Conservation (phyloP, 148 eudicot species). For the Tetragonia tetragonoides region DNA sequence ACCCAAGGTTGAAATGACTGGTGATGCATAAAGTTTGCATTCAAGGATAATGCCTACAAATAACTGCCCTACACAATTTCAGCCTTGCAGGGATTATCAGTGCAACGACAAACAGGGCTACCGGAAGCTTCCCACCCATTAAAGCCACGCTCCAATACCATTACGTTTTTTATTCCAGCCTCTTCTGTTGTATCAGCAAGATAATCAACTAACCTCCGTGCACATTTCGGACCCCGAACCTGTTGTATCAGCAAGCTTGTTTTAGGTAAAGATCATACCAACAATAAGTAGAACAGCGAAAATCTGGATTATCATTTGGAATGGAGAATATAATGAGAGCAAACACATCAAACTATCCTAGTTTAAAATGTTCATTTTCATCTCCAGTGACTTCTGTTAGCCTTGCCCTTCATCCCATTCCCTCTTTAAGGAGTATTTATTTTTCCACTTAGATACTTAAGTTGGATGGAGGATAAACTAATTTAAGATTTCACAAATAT, state of each 20-base stretch:
- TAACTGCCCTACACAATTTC: conserved; percentile 24
- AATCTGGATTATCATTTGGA: background rate
- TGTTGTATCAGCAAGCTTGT: conserved; percentile 23
- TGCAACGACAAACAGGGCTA: conserved; percentile 86
- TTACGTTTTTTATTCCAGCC: conserved; percentile 56
- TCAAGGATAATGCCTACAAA: background rate
- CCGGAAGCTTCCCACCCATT: conserved; percentile 98
- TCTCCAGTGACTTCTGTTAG: background rate
- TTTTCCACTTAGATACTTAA: too few species aligned
- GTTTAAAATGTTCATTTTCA: background rate
- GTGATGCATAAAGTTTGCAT: background rate
- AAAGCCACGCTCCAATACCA: conserved; percentile 84
- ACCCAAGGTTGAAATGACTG: background rate
- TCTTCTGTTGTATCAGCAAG: conserved; percentile 52
- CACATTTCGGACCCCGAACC: conserved; percentile 98
- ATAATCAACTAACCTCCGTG: conserved; percentile 70
- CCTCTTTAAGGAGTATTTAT: too few species aligned
- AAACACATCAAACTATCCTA: background rate
- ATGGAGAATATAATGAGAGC: background rate
- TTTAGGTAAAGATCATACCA: background rate
- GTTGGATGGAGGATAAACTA: too few species aligned
- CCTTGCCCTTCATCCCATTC: background rate
- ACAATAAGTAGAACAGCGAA: background rate
- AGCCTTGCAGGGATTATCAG: conserved; percentile 67
- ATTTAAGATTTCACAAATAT: background rate